Evolutionary conservation across 106 monocot species (phyloP), one percentile per base, ranked within the genome.

Genomic region (Phalaenopsis equestris): DNA sequence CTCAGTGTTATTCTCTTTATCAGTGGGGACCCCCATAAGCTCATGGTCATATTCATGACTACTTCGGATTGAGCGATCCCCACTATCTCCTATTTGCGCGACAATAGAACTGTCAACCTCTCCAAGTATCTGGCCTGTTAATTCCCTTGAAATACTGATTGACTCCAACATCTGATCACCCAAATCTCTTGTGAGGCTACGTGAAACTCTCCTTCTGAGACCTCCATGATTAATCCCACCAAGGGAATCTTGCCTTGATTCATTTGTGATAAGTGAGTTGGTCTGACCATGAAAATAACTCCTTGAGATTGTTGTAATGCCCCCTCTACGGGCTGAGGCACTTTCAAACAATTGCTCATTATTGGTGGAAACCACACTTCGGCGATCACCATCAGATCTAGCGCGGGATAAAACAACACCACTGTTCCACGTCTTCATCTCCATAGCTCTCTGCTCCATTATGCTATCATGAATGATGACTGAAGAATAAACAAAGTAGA

Each of bases 61-160:
- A 41, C 84, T 77, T 39, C 37, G 79, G 12, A 83, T 58, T 23
- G 79, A 82, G 36, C 85, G 81, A 84, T 85, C 86, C 47, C 91
- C 91, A 56, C 84, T 86, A 56, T 91, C 90, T 37, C 89, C 91
- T 11, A 78, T 56, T 83, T 85, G 92, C 45, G 91, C 91, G 52
- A 76, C 72, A 38, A 82, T 24, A 11, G 87, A 81, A 67, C 84
- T 81, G 73, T 92, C 90, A 8, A 84, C 78, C 64, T 84, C 87
- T 14, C 80, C 90, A 76, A 87, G 81, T 37, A 90, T 77, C 46
- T 88, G 77, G 46, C 85, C 86, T 6, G 80, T 82, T 12, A 86
- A 68, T 14, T 87, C 83, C 56, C 83, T 77, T 4, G 86, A 87
- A 58, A 88, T 82, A 78, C 84, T 86, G 73, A 91, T 80, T 0